Evolutionary conservation across 768 basidiomycete genomes (phyloP).

Genomic region (Tulasnella sp.): DNA sequence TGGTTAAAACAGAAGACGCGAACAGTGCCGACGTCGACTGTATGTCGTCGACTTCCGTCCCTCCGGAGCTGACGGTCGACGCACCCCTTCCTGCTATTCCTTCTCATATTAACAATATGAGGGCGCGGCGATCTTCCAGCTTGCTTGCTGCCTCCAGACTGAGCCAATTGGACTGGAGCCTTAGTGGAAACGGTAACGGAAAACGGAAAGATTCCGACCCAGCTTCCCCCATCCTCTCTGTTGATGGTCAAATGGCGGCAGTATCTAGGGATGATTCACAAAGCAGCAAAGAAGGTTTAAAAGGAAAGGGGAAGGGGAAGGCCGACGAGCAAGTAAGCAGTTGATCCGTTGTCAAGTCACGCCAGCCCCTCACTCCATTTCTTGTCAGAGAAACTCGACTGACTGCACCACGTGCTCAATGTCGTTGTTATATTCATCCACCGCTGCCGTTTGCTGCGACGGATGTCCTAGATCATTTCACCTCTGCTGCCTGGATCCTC

Average conservation of each 20-base stretch:
- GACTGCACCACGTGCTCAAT: constrained; percentile 14
- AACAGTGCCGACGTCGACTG: background rate
- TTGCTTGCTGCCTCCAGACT: constrained; percentile 13
- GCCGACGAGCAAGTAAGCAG: constrained; percentile 24
- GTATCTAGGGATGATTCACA: background rate
- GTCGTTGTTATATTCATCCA: constrained; percentile 2
- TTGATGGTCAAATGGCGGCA: background rate
- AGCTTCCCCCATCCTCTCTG: background rate
- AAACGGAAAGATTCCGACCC: constrained; percentile 11
- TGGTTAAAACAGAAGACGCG: background rate
- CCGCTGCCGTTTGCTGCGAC: constrained; percentile 79
- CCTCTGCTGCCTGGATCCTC: constrained; percentile 93
- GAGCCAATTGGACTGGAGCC: constrained; percentile 13
- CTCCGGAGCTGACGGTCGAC: constrained; percentile 1
- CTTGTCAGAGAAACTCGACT: constrained; percentile 7
- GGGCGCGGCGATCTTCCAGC: constrained; percentile 7
- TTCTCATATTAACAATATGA: constrained; percentile 3
- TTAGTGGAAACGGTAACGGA: constrained; percentile 1
- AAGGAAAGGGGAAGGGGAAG: constrained; percentile 42
- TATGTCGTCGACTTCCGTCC: background rate
- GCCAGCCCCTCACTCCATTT: background rate
- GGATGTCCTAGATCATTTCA: constrained; percentile 95
- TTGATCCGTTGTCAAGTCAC: background rate
- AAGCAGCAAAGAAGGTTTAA: constrained; percentile 10
- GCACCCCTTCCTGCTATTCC: background rate